Conservation (phyloP, 495 filamentous ascomycete species). For the Daldinia grandis region DNA sequence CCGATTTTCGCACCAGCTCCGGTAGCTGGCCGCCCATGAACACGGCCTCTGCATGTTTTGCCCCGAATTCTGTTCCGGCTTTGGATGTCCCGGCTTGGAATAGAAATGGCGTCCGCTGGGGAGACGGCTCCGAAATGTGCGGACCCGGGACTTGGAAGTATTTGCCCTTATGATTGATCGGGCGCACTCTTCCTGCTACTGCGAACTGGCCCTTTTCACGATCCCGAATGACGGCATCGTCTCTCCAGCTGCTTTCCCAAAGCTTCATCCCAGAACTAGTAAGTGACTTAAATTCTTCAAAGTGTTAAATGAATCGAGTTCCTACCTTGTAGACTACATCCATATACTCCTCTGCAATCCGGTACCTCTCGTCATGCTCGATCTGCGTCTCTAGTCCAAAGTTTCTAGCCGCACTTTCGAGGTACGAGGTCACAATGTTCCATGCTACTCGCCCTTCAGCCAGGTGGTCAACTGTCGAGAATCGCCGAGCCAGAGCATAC, state of each 20-base stretch:
- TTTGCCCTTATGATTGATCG: constrained; percentile 69
- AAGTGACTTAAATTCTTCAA: constrained; percentile 17
- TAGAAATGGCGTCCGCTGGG: constrained; percentile 67
- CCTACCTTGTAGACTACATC: constrained; percentile 65
- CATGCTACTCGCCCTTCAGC: constrained; percentile 65
- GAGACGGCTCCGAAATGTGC: constrained; percentile 65
- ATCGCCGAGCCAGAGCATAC: constrained; percentile 65
- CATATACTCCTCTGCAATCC: constrained; percentile 68
- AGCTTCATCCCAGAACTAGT: constrained; percentile 41
- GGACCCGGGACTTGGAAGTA: constrained; percentile 69
- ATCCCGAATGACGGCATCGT: constrained; percentile 64
- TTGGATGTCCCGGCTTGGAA: constrained; percentile 67
- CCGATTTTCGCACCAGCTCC: constrained; percentile 56
- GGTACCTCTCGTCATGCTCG: constrained; percentile 68
- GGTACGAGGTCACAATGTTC: constrained; percentile 70
- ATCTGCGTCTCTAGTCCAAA: constrained; percentile 60
- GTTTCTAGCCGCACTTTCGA: constrained; percentile 68
- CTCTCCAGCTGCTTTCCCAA: constrained; percentile 68
- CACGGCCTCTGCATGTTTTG: constrained; percentile 64
- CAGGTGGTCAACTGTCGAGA: constrained; percentile 69
- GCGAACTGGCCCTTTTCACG: constrained; percentile 61
- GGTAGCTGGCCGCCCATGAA: constrained; percentile 62
- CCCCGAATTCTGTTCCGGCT: constrained; percentile 65
- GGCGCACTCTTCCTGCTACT: constrained; percentile 60
- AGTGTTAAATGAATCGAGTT: not conserved